These are phyloP conservation scores for Metschnikowia noctiluminum DNA, from an alignment of 805 yeast genomes.

Conservation along the genomic window DNA sequence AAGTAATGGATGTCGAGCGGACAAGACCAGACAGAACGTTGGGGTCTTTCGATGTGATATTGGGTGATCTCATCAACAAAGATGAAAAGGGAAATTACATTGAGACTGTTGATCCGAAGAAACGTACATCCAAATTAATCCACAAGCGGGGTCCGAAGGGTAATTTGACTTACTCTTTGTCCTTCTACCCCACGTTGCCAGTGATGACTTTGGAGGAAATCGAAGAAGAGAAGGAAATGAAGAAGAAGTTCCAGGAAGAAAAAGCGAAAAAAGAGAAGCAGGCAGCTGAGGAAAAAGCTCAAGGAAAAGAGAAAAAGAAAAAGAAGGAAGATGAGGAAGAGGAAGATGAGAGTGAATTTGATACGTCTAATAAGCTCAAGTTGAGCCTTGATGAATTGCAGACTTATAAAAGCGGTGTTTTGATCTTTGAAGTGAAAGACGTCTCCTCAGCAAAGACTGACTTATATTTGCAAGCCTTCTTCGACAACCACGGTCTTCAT, in stretches of 20 bases:
- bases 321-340: slow-evolving; percentile 32
- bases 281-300: slow-evolving; percentile 25
- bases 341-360: slow-evolving; percentile 30
- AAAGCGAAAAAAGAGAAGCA: slow-evolving; percentile 25
- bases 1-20: slow-evolving; percentile 88
- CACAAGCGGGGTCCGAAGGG: slow-evolving; percentile 85
- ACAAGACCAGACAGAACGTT: slow-evolving; percentile 79
- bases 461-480: slow-evolving; percentile 67
- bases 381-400: slow-evolving; percentile 57
- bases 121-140: slow-evolving; percentile 60
- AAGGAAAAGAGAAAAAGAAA: slow-evolving; percentile 27
- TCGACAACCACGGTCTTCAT: slow-evolving; percentile 71
- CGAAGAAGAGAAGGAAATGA: slow-evolving; percentile 45
- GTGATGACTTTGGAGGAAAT: slow-evolving; percentile 76
- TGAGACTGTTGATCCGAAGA: slow-evolving; percentile 53
- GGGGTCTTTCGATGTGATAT: slow-evolving; percentile 73
- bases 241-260: slow-evolving; percentile 17
- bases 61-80: slow-evolving; percentile 64
- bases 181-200: slow-evolving; percentile 82
- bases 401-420: slow-evolving; percentile 68
- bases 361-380: slow-evolving; percentile 33
- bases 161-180: slow-evolving; percentile 61
- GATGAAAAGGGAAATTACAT: slow-evolving; percentile 61
- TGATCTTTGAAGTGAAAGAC: slow-evolving; percentile 62
- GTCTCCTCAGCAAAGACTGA: slow-evolving; percentile 55